A percentile compares a stretch with the other conserved stretches of the same genome.
These are phyloP conservation scores for Monosporascus sp. DNA, from an alignment of 2,329 filamentous ascomycete species.

Conservation along the genomic window DNA sequence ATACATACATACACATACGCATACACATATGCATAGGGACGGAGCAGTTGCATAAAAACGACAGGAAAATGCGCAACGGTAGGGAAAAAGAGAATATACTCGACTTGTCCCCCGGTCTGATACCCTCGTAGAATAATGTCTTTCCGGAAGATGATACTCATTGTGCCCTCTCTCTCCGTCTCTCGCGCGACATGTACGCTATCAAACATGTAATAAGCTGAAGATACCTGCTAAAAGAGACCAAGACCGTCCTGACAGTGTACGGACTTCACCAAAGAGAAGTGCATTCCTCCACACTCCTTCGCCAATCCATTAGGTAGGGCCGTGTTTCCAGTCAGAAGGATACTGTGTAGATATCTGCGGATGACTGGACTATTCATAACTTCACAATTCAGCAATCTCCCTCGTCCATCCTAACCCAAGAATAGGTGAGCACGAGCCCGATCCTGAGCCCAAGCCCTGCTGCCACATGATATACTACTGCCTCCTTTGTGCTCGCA, in stretches of 20 bases:
- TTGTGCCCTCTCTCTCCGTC: neutral
- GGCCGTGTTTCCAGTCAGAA: neutral
- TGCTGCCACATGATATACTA: too few species aligned
- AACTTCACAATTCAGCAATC: too few species aligned
- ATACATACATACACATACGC: slow-evolving; percentile 5
- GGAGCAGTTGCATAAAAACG: neutral
- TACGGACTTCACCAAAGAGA: too few species aligned
- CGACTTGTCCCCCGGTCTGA: too few species aligned
- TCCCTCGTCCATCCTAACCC: neutral
- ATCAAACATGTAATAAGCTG: too few species aligned
- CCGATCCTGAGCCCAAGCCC: too few species aligned
- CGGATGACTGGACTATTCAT: neutral
- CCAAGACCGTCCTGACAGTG: too few species aligned
- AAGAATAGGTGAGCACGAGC: neutral
- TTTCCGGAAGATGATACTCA: neutral
- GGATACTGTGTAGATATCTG: neutral
- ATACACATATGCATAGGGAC: neutral
- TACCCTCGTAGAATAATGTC: too few species aligned
- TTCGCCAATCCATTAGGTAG: neutral
- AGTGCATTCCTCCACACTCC: neutral
- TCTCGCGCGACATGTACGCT: too few species aligned
- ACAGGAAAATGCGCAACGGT: neutral
- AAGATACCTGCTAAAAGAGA: too few species aligned
- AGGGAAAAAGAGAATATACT: too few species aligned
- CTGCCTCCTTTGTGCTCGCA: too few species aligned